Percentiles rank a stretch among this genome's conserved stretches.
phyloP scores from a whole-genome alignment of 495 filamentous ascomycete species.

The Neurospora sublineolata region DNA sequence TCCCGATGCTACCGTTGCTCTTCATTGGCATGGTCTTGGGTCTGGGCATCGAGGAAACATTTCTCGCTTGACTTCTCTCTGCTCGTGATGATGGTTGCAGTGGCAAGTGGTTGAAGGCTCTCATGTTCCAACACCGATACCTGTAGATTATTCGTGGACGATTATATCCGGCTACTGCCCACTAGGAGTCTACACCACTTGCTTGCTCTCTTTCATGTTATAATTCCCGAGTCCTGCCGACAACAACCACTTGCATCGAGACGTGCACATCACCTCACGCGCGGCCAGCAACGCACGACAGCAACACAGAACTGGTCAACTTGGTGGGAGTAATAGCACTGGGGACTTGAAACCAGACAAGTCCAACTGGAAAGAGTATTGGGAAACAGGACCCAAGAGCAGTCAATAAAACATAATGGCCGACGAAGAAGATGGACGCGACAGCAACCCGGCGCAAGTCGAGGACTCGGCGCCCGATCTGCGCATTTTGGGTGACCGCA shows the following conservation, averaged over 20 bases:
- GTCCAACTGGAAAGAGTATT: background rate
- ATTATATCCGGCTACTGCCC: background rate
- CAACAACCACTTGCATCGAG: background rate
- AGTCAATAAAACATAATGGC: slow-evolving; percentile 14
- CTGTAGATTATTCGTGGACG: background rate
- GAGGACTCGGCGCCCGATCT: slow-evolving; percentile 61
- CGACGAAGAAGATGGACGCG: slow-evolving; percentile 19
- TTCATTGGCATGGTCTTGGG: background rate
- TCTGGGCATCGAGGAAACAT: background rate
- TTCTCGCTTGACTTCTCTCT: background rate
- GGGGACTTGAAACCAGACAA: background rate
- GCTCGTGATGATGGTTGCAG: background rate
- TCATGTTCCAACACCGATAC: background rate
- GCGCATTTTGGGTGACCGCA: slow-evolving; percentile 65
- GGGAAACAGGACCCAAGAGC: background rate
- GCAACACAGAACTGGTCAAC: background rate
- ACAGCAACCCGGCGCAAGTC: slow-evolving; percentile 9
- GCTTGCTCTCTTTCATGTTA: background rate
- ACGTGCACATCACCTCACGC: background rate
- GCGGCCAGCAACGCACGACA: background rate
- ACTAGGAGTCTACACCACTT: background rate
- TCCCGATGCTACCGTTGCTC: background rate
- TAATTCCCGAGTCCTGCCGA: background rate
- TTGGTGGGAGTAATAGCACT: background rate
- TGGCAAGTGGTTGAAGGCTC: background rate